These are phyloP conservation scores for Aspergillus fumigatus DNA, from an alignment of 2,329 filamentous ascomycete genomes.

Conservation along the genomic window DNA sequence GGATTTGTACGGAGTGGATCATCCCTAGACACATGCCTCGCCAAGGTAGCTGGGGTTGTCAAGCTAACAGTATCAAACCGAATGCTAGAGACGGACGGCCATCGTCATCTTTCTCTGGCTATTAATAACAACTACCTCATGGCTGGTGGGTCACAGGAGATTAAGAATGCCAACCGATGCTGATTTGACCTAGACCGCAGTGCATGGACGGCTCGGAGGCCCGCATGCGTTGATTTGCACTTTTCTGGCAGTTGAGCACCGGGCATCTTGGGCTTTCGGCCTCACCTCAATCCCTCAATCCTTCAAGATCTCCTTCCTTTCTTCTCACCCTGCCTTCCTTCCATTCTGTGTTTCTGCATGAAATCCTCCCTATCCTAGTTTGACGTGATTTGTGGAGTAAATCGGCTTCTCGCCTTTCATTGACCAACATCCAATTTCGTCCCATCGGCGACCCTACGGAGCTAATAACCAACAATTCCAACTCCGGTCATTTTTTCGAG, in stretches of 20 bases:
- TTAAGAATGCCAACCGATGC: not conserved
- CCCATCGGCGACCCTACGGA: not conserved
- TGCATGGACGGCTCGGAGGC: conserved; percentile 13
- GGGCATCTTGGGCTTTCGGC: not conserved
- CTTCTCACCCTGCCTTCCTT: conserved; percentile 12
- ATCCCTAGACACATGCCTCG: too few relatives aligned
- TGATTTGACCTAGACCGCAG: not conserved
- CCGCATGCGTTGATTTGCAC: conserved; percentile 8
- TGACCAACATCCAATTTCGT: not conserved
- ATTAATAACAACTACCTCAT: not conserved
- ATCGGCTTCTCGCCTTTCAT: not conserved
- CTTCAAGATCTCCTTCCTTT: conserved; percentile 1
- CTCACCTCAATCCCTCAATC: not conserved
- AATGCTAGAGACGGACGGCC: not conserved
- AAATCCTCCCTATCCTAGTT: not conserved
- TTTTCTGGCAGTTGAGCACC: not conserved
- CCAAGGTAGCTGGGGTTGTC: too few relatives aligned
- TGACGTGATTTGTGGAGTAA: not conserved
- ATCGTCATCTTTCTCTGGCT: not conserved
- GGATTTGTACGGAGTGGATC: too few relatives aligned
- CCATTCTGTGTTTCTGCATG: conserved; percentile 5
- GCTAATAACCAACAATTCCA: not conserved
- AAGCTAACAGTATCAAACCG: too few relatives aligned
- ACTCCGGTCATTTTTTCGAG: not conserved
- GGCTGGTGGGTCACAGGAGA: not conserved